A percentile compares a stretch with the other conserved stretches of the same genome.
Evolutionary conservation across 1,139 yeast species (phyloP).

Genomic region (Meyerozyma sp.): DNA sequence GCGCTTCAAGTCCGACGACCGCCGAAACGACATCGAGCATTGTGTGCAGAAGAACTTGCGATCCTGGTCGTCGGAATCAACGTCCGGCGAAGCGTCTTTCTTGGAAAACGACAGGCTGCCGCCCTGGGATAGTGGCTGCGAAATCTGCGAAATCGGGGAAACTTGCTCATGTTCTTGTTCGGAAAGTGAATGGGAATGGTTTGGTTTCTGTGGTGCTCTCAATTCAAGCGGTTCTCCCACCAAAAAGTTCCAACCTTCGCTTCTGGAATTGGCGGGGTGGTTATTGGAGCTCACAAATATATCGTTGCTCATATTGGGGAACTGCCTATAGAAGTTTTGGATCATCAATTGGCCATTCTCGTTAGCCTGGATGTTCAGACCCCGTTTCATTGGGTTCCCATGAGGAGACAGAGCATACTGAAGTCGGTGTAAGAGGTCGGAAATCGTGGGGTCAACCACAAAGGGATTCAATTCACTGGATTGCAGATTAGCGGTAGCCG

Average conservation of each 20-base stretch:
- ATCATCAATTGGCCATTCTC: slow-evolving; percentile 41
- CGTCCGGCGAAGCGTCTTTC: slow-evolving; percentile 3
- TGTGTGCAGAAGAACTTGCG: slow-evolving; percentile 41
- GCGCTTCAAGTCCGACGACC: slow-evolving; percentile 61
- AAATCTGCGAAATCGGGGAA: too few relatives aligned
- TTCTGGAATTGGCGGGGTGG: slow-evolving; percentile 14
- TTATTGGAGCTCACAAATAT: slow-evolving; percentile 18
- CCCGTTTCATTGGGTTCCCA: slow-evolving; percentile 38
- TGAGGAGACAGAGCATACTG: slow-evolving; percentile 55
- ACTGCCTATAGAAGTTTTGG: slow-evolving; percentile 36
- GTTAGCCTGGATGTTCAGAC: slow-evolving; percentile 32
- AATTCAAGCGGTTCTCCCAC: slow-evolving; percentile 21
- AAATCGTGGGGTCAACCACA: slow-evolving; percentile 49
- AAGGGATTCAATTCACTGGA: background rate
- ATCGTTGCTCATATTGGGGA: slow-evolving; percentile 42
- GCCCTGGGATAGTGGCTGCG: too few relatives aligned
- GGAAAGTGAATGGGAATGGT: too few relatives aligned
- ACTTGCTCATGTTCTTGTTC: too few relatives aligned
- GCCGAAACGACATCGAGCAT: slow-evolving; percentile 53
- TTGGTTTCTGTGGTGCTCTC: slow-evolving; percentile 4
- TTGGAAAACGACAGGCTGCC: slow-evolving; percentile 4
- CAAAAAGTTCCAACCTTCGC: slow-evolving; percentile 33
- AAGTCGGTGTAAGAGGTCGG: slow-evolving; percentile 43
- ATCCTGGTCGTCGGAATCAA: slow-evolving; percentile 10
- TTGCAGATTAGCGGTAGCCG: slow-evolving; percentile 2